A percentile compares a stretch with the other conserved stretches of the same genome.
Conservation (phyloP, 331 rosid species). For the Stylosanthes scabra region DNA sequence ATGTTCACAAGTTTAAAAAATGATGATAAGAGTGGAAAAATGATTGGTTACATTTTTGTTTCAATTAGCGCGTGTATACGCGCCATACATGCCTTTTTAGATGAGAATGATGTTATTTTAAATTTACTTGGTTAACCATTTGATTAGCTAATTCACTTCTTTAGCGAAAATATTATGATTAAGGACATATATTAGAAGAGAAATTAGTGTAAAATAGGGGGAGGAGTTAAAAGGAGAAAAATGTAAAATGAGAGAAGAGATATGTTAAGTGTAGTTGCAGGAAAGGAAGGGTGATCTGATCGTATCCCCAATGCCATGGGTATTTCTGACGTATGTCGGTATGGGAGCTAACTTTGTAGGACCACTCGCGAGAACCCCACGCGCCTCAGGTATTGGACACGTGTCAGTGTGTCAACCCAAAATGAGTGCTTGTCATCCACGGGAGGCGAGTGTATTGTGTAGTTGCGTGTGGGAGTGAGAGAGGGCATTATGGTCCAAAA, state of each 20-base stretch:
- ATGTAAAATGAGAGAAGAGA: constrained; percentile 8
- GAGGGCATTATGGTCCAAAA: constrained; percentile 27
- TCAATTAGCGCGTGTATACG: too few relatives aligned
- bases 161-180: too few relatives aligned
- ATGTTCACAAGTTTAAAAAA: too few relatives aligned
- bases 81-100: too few relatives aligned
- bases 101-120: too few relatives aligned
- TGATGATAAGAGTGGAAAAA: too few relatives aligned
- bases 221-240: neutral
- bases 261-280: neutral
- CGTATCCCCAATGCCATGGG: constrained; percentile 39
- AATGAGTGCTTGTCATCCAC: neutral
- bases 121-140: too few relatives aligned
- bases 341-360: neutral
- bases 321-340: neutral
- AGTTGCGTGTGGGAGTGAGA: neutral
- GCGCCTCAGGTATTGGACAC: neutral
- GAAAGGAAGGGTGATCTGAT: constrained; percentile 1
- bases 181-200: too few relatives aligned
- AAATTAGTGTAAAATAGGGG: too few relatives aligned
- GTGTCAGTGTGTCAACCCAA: neutral
- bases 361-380: neutral
- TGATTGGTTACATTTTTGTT: too few relatives aligned
- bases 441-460: neutral
- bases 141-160: too few relatives aligned